A percentile compares a stretch with the other conserved stretches of the same genome.
Evolutionary conservation across 176 grass and related monocot genomes (phyloP).

Genomic region (Luzula sylvatica): DNA sequence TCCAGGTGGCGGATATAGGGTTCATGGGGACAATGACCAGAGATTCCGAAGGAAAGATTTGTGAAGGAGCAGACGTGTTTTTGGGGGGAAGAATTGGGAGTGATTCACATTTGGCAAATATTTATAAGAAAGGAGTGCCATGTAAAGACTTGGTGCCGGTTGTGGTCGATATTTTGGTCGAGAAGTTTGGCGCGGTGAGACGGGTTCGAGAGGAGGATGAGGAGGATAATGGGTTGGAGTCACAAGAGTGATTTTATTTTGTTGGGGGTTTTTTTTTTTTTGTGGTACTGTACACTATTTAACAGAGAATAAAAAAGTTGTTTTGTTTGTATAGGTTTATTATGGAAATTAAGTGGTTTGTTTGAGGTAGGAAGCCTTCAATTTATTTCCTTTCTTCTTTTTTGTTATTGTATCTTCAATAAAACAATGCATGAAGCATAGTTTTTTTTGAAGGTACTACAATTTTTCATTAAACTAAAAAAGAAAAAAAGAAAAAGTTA

Average conservation of each 20-base stretch:
- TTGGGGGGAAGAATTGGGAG: conserved; percentile 73
- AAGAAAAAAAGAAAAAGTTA: too few relatives aligned
- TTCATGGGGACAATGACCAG: conserved; percentile 87
- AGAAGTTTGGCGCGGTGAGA: conserved; percentile 50
- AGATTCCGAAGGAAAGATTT: conserved; percentile 46
- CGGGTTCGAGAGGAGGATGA: conserved; percentile 74
- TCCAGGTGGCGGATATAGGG: conserved; percentile 92
- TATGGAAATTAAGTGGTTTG: neutral
- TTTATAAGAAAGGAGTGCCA: conserved; percentile 76
- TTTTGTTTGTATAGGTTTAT: neutral
- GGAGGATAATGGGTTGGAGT: conserved; percentile 26
- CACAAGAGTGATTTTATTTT: neutral
- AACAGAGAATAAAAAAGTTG: neutral
- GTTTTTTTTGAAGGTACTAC: too few relatives aligned
- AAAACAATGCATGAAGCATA: too few relatives aligned
- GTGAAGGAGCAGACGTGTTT: conserved; percentile 61
- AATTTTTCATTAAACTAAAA: too few relatives aligned
- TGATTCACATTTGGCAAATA: conserved; percentile 61
- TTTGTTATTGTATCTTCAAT: too few relatives aligned
- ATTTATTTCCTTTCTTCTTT: too few relatives aligned
- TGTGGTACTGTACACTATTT: neutral
- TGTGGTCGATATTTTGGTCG: conserved; percentile 62
- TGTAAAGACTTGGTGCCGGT: conserved; percentile 73
- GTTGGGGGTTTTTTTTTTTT: neutral
- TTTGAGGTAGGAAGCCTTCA: too few relatives aligned